Percentiles rank a stretch among this genome's conserved stretches.
Evolutionary conservation across 345 rosid species (phyloP).

Genomic region (Draba incana): DNA sequence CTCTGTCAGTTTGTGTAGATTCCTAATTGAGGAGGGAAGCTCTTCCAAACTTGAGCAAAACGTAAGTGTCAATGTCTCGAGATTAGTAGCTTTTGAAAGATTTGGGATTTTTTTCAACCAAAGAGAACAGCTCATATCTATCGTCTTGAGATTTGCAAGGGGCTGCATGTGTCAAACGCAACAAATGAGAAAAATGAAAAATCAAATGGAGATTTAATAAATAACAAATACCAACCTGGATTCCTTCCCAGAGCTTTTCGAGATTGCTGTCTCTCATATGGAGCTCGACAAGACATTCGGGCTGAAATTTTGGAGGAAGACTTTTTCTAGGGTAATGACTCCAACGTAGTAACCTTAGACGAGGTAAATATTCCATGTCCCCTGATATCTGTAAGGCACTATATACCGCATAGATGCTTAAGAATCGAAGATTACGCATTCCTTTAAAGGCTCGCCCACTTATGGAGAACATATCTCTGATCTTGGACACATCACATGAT

Average conservation of each 20-base stretch:
- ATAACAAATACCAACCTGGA: no score
- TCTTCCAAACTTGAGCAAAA: slow-evolving; percentile 18
- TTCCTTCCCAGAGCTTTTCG: no score
- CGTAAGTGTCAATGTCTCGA: not conserved
- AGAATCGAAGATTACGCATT: no score
- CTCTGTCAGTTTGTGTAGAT: slow-evolving; percentile 22
- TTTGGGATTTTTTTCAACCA: slow-evolving; percentile 22
- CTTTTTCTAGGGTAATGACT: not conserved
- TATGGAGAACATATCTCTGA: no score
- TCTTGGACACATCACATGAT: no score
- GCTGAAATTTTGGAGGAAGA: slow-evolving; percentile 12
- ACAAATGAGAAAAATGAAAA: no score
- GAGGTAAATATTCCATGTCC: not conserved
- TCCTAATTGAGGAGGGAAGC: not conserved
- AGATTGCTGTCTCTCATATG: no score
- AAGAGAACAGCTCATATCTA: not conserved
- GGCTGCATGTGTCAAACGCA: slow-evolving; percentile 14
- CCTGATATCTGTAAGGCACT: no score
- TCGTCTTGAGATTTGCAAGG: slow-evolving; percentile 12
- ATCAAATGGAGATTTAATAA: no score
- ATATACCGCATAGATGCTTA: no score
- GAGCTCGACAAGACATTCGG: no score
- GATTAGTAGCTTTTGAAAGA: not conserved
- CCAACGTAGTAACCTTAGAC: slow-evolving; percentile 36
- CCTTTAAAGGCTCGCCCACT: no score